These are phyloP conservation scores for Claviceps lovelessii DNA, from an alignment of 2,329 filamentous ascomycete species.

Conservation along the genomic window DNA sequence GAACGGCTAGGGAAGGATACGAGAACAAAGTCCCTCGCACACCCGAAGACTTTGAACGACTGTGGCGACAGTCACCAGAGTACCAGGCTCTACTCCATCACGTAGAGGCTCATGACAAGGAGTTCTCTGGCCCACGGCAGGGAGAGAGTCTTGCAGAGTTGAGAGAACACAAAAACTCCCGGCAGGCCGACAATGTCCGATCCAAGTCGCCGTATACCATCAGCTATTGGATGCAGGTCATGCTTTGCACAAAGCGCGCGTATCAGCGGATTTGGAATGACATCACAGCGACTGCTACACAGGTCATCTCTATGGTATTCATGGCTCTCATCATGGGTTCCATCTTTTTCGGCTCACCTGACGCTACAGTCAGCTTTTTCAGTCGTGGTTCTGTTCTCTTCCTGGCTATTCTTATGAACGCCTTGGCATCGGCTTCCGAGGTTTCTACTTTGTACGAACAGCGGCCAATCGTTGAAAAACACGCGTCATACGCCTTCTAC, in stretches of 20 bases:
- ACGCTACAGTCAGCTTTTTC: constrained; percentile 37
- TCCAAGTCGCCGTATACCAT: constrained; percentile 44
- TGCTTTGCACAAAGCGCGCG: constrained; percentile 34
- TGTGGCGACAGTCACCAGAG: constrained; percentile 32
- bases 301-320: constrained; percentile 33
- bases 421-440: constrained; percentile 42
- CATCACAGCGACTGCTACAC: constrained; percentile 30
- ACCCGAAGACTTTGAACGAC: constrained; percentile 50
- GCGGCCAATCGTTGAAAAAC: constrained; percentile 34
- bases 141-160: constrained; percentile 25
- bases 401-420: constrained; percentile 45
- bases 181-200: constrained; percentile 38
- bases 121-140: constrained; percentile 28
- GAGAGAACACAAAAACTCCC: constrained; percentile 32
- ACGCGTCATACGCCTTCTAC: constrained; percentile 34
- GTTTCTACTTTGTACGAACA: constrained; percentile 31
- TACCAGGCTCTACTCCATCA: constrained; percentile 28
- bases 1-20: constrained; percentile 40
- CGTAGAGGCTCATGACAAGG: constrained; percentile 34
- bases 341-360: constrained; percentile 39
- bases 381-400: constrained; percentile 43
- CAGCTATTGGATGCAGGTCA: constrained; percentile 38
- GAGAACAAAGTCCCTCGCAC: constrained; percentile 50
- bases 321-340: constrained; percentile 48
- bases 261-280: constrained; percentile 40